Percentiles rank a stretch among this genome's conserved stretches.
Evolutionary conservation across 1,284 basidiomycete genomes (phyloP).

Genomic region (Trametes pubescens): DNA sequence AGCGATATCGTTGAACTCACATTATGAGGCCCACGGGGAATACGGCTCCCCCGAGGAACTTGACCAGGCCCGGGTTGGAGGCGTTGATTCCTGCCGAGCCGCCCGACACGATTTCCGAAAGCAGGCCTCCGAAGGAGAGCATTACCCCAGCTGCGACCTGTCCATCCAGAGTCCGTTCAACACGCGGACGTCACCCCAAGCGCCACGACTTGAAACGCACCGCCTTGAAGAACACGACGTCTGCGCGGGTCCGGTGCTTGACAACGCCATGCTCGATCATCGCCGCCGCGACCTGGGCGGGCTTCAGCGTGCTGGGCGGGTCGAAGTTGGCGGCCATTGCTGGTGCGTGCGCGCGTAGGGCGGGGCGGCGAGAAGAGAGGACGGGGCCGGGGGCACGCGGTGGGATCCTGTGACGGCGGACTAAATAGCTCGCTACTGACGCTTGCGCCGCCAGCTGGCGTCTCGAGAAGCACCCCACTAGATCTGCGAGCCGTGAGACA

Average conservation of each 20-base stretch:
- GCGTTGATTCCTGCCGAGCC: slow-evolving; percentile 60
- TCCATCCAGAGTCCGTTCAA: neutral
- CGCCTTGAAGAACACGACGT: slow-evolving; percentile 71
- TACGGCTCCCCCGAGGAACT: slow-evolving; percentile 69
- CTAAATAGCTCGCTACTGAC: slow-evolving; percentile 26
- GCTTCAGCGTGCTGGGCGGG: slow-evolving; percentile 64
- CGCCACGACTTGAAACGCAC: slow-evolving; percentile 47
- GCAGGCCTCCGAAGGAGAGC: slow-evolving; percentile 76
- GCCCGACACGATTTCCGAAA: slow-evolving; percentile 66
- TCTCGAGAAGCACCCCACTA: slow-evolving; percentile 7
- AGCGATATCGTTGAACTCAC: slow-evolving; percentile 44
- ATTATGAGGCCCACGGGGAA: slow-evolving; percentile 82
- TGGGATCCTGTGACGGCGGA: slow-evolving; percentile 13
- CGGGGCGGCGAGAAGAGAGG: slow-evolving; percentile 3
- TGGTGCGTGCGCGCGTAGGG: neutral
- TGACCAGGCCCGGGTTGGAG: slow-evolving; percentile 72
- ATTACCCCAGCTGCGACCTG: slow-evolving; percentile 74
- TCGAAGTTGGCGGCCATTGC: slow-evolving; percentile 34
- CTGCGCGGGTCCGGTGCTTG: slow-evolving; percentile 70
- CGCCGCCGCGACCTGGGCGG: slow-evolving; percentile 62
- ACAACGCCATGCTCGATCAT: slow-evolving; percentile 64
- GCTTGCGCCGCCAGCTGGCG: slow-evolving; percentile 17
- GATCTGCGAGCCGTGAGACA: slow-evolving; percentile 11
- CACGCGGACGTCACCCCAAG: neutral
- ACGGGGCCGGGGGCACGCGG: slow-evolving; percentile 12